Conservation (phyloP, 2,329 filamentous ascomycete species). For the Penicillium griseofulvum region DNA sequence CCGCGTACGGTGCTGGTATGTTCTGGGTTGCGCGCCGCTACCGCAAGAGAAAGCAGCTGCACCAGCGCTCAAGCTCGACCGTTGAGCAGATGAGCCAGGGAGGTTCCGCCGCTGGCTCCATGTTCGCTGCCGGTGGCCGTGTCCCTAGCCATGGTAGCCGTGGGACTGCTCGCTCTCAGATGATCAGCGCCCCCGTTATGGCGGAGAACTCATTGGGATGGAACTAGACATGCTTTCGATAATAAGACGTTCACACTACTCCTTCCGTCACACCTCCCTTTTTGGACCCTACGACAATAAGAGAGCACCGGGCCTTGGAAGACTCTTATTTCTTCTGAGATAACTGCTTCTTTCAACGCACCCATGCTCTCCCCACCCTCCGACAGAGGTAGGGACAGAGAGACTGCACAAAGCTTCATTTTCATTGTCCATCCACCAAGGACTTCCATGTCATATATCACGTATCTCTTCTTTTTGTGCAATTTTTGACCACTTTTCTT, state of each 20-base stretch:
- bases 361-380: constrained; percentile 2
- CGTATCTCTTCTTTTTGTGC: constrained; percentile 23
- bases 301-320: not conserved
- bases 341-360: not conserved
- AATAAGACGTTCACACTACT: constrained; percentile 16
- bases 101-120: constrained; percentile 40
- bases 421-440: constrained; percentile 22
- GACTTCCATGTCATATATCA: constrained; percentile 28
- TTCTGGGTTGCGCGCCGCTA: constrained; percentile 88
- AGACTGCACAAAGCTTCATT: constrained; percentile 26
- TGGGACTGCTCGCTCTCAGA: constrained; percentile 63
- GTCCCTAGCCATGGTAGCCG: constrained; percentile 63
- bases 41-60: constrained; percentile 76
- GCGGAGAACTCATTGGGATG: constrained; percentile 93
- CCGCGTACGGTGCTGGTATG: constrained; percentile 91
- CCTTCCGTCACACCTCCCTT: not conserved
- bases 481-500: constrained; percentile 23
- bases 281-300: constrained; percentile 4
- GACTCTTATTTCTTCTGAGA: not conserved
- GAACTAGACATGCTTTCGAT: constrained; percentile 61
- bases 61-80: constrained; percentile 72
- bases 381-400: constrained; percentile 5
- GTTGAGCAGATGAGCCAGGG: constrained; percentile 67
- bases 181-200: constrained; percentile 86
- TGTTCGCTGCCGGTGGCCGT: constrained; percentile 46